A percentile compares a stretch with the other conserved stretches of the same genome.
These are phyloP conservation scores for Ceratobasidium sp. DNA, from an alignment of 1,284 basidiomycete species.

Conservation along the genomic window DNA sequence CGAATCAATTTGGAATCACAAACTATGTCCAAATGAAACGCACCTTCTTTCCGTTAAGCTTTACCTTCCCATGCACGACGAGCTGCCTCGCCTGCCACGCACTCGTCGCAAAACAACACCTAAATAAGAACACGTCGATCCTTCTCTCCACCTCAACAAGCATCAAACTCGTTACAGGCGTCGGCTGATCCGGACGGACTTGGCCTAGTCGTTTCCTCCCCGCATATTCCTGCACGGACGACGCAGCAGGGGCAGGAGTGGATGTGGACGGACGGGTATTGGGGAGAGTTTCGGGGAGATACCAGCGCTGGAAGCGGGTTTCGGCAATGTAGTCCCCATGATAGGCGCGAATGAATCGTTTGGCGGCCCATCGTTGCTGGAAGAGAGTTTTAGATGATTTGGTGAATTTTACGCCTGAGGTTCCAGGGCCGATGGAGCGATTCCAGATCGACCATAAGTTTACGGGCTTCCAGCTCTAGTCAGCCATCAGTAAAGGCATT, in stretches of 20 bases:
- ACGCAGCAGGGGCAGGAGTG: not conserved
- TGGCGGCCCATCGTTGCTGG: slow-evolving; percentile 92
- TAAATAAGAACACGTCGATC: slow-evolving; percentile 92
- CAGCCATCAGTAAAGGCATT: too few relatives aligned
- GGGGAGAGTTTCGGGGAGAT: slow-evolving; percentile 87
- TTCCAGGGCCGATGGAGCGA: slow-evolving; percentile 30
- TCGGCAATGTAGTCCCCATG: slow-evolving; percentile 96
- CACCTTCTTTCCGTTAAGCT: slow-evolving; percentile 90
- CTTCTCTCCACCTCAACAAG: slow-evolving; percentile 92
- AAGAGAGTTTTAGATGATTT: slow-evolving; percentile 76
- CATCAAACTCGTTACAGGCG: slow-evolving; percentile 91
- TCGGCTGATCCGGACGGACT: slow-evolving; percentile 69
- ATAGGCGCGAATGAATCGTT: slow-evolving; percentile 91
- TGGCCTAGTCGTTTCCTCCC: slow-evolving; percentile 56
- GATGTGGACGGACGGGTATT: slow-evolving; percentile 68
- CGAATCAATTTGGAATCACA: not conserved
- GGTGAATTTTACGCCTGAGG: slow-evolving; percentile 61
- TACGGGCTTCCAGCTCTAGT: slow-evolving; percentile 35
- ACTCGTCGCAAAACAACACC: slow-evolving; percentile 89
- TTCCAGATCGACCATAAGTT: slow-evolving; percentile 42
- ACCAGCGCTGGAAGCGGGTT: slow-evolving; percentile 95
- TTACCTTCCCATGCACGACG: slow-evolving; percentile 88
- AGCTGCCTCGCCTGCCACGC: slow-evolving; percentile 90
- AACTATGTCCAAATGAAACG: slow-evolving; percentile 50
- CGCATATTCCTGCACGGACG: slow-evolving; percentile 52